phyloP scores from a whole-genome alignment of 23 red algal species.

The Gracilaria gracilis region DNA sequence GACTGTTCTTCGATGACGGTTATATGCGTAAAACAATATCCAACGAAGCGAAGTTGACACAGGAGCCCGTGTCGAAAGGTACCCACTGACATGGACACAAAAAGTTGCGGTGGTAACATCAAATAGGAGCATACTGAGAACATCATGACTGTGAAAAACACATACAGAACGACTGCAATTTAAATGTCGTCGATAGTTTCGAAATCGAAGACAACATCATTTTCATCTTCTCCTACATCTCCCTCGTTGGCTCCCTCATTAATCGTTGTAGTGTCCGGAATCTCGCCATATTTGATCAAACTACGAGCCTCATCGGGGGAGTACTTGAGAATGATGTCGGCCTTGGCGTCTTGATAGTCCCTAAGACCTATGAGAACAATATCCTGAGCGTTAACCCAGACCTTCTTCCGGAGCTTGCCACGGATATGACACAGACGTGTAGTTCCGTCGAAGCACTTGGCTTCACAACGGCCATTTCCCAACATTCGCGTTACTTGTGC shows the following conservation, averaged over 20 bases:
- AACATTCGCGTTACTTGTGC: constrained; percentile 96
- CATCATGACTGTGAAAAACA: neutral
- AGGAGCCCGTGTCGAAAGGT: neutral
- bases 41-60: neutral
- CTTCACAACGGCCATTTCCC: constrained; percentile 98
- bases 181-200: constrained; percentile 96
- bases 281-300: constrained; percentile 94
- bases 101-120: neutral
- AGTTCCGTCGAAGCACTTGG: constrained; percentile 92
- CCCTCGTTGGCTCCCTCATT: constrained; percentile 79
- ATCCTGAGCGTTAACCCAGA: constrained; percentile 97
- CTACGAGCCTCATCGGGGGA: constrained; percentile 92
- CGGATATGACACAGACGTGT: constrained; percentile 97
- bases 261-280: constrained; percentile 93
- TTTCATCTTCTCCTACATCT: constrained; percentile 78
- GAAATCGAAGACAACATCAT: constrained; percentile 97
- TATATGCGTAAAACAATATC: neutral
- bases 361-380: constrained; percentile 98
- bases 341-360: constrained; percentile 98
- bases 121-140: neutral
- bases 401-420: constrained; percentile 99
- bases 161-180: neutral
- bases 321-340: constrained; percentile 99
- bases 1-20: neutral
- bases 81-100: neutral